Evolutionary conservation across 2,329 filamentous ascomycete species (phyloP).

Genomic region (Venturia carpophila): DNA sequence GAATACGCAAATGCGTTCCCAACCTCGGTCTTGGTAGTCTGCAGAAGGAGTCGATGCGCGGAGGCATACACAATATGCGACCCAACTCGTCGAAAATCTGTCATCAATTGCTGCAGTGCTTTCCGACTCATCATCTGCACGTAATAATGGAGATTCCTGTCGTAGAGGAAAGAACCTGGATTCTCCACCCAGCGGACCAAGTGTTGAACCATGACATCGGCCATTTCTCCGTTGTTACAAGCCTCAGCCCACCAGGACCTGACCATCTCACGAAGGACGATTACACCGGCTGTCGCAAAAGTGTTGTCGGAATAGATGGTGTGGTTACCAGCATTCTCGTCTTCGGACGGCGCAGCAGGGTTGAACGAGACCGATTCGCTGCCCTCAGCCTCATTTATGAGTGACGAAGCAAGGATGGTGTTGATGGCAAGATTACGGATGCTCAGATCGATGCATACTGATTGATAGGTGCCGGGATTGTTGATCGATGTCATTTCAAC

Average conservation of each 20-base stretch:
- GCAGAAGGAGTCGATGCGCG: conserved; percentile 78
- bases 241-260: conserved; percentile 98
- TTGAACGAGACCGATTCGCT: conserved; percentile 82
- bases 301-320: conserved; percentile 78
- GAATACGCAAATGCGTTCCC: conserved; percentile 95
- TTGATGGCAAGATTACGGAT: conserved; percentile 95
- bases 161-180: conserved; percentile 88
- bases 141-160: conserved; percentile 89
- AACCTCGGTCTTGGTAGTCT: conserved; percentile 94
- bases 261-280: conserved; percentile 94
- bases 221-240: conserved; percentile 83
- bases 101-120: conserved; percentile 93
- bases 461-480: conserved; percentile 86
- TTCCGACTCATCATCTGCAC: conserved; percentile 98
- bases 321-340: conserved; percentile 54
- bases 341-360: conserved; percentile 56
- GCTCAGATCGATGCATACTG: conserved; percentile 91
- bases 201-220: conserved; percentile 95
- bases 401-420: conserved; percentile 89
- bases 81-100: conserved; percentile 88
- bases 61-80: conserved; percentile 95
- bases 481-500: conserved; percentile 92
- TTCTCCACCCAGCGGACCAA: conserved; percentile 95
- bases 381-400: conserved; percentile 94
- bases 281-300: conserved; percentile 84